Evolutionary conservation across 2,329 filamentous ascomycete genomes (phyloP), one percentile per base, ranked within the genome.

Genomic region (Colletotrichum sp.): DNA sequence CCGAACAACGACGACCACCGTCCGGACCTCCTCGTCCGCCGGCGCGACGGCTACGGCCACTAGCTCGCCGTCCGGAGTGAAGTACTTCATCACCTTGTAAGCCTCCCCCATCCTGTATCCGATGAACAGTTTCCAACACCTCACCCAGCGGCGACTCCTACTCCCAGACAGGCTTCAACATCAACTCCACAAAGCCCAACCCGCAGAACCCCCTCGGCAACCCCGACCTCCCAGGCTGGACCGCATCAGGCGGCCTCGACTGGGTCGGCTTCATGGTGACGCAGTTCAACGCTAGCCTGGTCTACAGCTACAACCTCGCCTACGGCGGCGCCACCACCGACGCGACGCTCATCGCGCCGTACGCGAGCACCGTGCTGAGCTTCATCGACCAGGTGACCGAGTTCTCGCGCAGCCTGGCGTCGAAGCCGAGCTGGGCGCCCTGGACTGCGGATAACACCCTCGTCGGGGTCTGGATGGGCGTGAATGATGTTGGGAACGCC

Each of bases 121-220:
- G 2, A 4, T 22, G 36, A 22, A 3, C 70, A 3, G 55, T 57
- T 6, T 8, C 22, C 32, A 61, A 12, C 44, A 22, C 9, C n/a
- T n/a, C 22, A 13, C 30, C 6, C 68, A 90, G 89, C 78, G 91
- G 91, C 57, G 89, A 93, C 79, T 92, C 90, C 4, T 93, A 92
- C 83, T 90, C 90, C 2, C 87, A 89, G 77, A 92, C 90, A 4
- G 89, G 88, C 57, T 93, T 93, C 84, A 83, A 91, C 78, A 81
- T 88, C 63, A 84, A 82, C 44, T 83, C 83, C 25, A 83, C 85
- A 2, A 89, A 91, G 72, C 90, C 92, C 13, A 88, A 85, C n/a
- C 76, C 84, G 6, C 82, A 83, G 8, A 91, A 92, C 79, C 91
- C 92, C 1, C 84, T 93, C 77, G 92, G 92, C 12, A 93, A 93